Conservation (phyloP, 768 basidiomycete genomes). For the Neoboletus magnificus region DNA sequence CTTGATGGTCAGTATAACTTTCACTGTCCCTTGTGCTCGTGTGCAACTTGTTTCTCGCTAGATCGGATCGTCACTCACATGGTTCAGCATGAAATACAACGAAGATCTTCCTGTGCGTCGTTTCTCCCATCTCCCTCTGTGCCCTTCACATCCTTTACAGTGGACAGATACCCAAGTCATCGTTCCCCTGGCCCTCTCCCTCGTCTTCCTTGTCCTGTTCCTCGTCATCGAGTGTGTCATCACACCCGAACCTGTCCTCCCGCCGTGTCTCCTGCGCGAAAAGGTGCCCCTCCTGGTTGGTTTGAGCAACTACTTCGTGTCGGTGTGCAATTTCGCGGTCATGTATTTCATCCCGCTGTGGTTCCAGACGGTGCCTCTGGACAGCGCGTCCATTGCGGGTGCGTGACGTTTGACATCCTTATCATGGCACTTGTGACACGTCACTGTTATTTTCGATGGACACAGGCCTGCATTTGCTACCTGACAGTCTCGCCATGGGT, state of each 20-base stretch:
- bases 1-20: conserved; percentile 41
- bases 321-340: conserved; percentile 70
- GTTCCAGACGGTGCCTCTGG: conserved; percentile 75
- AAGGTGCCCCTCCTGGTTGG: conserved; percentile 70
- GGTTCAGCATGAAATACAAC: conserved; percentile 70
- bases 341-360: conserved; percentile 79
- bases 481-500: conserved; percentile 49
- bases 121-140: not conserved
- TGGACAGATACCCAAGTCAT: conserved; percentile 56
- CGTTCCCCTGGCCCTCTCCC: conserved; percentile 42
- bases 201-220: conserved; percentile 50
- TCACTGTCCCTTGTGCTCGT: not conserved
- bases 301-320: conserved; percentile 67
- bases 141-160: conserved; percentile 30
- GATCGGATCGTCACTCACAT: conserved; percentile 61
- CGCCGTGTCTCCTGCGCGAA: conserved; percentile 60
- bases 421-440: not conserved
- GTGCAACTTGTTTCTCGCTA: conserved; percentile 12
- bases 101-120: conserved; percentile 54
- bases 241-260: conserved; percentile 67
- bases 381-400: conserved; percentile 67
- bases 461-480: conserved; percentile 46
- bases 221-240: conserved; percentile 57
- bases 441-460: too few relatives aligned
- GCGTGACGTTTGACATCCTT: not conserved